A percentile compares a stretch with the other conserved stretches of the same genome.
phyloP scores from a whole-genome alignment of 2,329 filamentous ascomycete species.

The Sphaerulina populicola region DNA sequence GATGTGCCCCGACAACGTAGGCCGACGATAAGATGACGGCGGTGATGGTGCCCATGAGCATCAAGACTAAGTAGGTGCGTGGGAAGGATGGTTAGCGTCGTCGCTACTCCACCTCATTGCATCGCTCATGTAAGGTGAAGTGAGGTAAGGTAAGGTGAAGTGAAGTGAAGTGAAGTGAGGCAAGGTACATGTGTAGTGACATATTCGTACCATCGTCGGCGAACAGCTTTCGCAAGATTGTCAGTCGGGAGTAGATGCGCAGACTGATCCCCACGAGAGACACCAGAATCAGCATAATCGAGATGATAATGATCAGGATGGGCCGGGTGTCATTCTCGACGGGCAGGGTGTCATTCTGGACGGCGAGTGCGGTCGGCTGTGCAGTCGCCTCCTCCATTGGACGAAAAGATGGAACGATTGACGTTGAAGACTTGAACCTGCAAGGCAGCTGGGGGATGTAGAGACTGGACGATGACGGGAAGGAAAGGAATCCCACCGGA shows the following conservation, averaged over 20 bases:
- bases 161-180: too few relatives aligned
- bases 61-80: constrained; percentile 10
- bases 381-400: background rate
- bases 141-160: too few relatives aligned
- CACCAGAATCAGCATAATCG: constrained; percentile 10
- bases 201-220: constrained; percentile 14
- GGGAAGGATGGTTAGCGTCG: constrained; percentile 1
- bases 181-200: too few relatives aligned
- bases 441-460: too few relatives aligned
- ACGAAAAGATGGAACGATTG: too few relatives aligned
- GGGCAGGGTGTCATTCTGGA: constrained; percentile 3
- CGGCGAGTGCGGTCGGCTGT: background rate
- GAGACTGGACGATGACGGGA: too few relatives aligned
- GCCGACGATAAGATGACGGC: constrained; percentile 11
- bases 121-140: too few relatives aligned
- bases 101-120: background rate
- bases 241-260: constrained; percentile 11
- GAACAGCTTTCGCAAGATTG: constrained; percentile 13
- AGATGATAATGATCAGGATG: constrained; percentile 13
- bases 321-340: constrained; percentile 8
- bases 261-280: constrained; percentile 11
- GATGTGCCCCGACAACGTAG: constrained; percentile 8
- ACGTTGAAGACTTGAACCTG: too few relatives aligned
- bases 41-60: constrained; percentile 11
- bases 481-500: too few relatives aligned